A percentile compares a stretch with the other conserved stretches of the same genome.
phyloP scores from a whole-genome alignment of 169 alveolate species.

The Eimeria falciformis region DNA sequence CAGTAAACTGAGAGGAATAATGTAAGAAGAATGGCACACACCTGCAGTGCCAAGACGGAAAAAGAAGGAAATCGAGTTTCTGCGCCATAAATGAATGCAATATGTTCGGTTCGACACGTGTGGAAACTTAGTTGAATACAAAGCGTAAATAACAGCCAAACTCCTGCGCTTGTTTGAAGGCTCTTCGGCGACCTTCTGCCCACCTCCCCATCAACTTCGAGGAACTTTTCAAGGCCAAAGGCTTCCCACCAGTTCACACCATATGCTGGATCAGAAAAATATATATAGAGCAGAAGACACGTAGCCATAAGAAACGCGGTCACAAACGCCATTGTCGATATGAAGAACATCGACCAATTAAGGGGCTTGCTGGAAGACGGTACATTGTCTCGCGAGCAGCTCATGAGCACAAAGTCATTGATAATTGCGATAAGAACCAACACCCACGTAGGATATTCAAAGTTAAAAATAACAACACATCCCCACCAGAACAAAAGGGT shows the following conservation, averaged over 20 bases:
- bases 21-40: conserved; percentile 58
- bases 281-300: conserved; percentile 60
- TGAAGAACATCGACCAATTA: conserved; percentile 77
- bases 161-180: conserved; percentile 69
- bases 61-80: conserved; percentile 56
- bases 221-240: conserved; percentile 40
- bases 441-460: conserved; percentile 75
- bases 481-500: conserved; percentile 82
- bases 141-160: conserved; percentile 74
- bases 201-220: background rate
- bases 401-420: conserved; percentile 79
- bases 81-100: conserved; percentile 34
- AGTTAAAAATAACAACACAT: conserved; percentile 71
- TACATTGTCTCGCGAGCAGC: conserved; percentile 77
- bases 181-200: conserved; percentile 27
- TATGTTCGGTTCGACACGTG: conserved; percentile 62
- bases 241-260: conserved; percentile 72
- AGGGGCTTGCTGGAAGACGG: conserved; percentile 74
- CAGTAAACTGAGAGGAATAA: conserved; percentile 74
- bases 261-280: conserved; percentile 66
- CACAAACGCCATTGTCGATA: conserved; percentile 62
- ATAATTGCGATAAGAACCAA: conserved; percentile 76
- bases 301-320: conserved; percentile 72
- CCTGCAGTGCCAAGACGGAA: conserved; percentile 57
- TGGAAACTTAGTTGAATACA: conserved; percentile 76